Evolutionary conservation across 1,139 yeast species (phyloP).

Genomic region (Sugiyamaella sp.): DNA sequence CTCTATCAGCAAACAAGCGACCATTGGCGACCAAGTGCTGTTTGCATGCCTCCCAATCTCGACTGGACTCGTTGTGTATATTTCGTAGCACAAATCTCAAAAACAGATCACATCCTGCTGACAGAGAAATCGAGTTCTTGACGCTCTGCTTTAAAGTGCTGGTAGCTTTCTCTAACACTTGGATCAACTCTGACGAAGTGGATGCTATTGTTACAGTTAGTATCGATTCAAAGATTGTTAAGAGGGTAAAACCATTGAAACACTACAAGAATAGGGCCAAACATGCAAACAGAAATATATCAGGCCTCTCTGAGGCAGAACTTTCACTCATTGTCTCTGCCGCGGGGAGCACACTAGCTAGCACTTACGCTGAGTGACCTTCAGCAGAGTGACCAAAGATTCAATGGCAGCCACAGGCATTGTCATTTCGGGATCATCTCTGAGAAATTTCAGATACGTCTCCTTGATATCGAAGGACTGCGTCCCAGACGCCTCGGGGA

Average conservation of each 20-base stretch:
- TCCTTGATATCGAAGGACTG: conserved; percentile 69
- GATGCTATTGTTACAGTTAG: conserved; percentile 55
- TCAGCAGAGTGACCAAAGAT: conserved; percentile 79
- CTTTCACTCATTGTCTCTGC: no score
- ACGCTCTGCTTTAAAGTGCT: conserved; percentile 74
- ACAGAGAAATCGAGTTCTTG: conserved; percentile 85
- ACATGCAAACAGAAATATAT: no score
- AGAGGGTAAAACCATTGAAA: no score
- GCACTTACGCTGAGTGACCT: conserved; percentile 42
- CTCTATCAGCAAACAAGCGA: conserved; percentile 85
- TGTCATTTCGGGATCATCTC: conserved; percentile 91
- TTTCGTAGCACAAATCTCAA: conserved; percentile 90
- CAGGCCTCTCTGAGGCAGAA: no score
- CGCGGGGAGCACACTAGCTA: background rate
- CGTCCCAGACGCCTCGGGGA: background rate
- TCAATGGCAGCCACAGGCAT: conserved; percentile 99
- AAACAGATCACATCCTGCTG: conserved; percentile 97
- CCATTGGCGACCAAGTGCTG: conserved; percentile 91
- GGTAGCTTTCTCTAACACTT: conserved; percentile 75
- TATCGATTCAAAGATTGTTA: no score
- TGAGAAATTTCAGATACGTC: conserved; percentile 75
- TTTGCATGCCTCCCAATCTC: conserved; percentile 96
- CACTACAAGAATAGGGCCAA: no score
- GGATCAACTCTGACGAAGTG: conserved; percentile 91
- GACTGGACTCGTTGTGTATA: conserved; percentile 66